These are phyloP conservation scores for Tephrocybe rancida DNA, from an alignment of 768 basidiomycete genomes.

Conservation along the genomic window DNA sequence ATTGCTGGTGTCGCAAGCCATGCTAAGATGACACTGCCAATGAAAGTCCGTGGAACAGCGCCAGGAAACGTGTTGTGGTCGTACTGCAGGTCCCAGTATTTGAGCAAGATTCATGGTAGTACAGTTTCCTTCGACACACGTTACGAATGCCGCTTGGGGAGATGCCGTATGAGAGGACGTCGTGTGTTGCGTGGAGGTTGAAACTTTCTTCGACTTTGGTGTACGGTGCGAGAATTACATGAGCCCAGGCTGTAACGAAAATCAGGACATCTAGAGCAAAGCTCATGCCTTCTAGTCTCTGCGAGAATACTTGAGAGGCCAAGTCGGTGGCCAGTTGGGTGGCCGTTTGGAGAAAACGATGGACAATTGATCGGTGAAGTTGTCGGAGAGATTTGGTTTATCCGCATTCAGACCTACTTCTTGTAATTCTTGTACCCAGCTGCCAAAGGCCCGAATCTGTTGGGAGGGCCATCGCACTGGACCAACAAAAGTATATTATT, in stretches of 20 bases:
- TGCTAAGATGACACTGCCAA: conserved; percentile 74
- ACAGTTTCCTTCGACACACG: conserved; percentile 41
- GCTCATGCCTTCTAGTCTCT: conserved; percentile 8
- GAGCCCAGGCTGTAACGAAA: conserved; percentile 53
- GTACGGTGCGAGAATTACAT: conserved; percentile 82
- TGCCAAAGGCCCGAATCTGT: no score
- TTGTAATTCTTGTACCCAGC: no score
- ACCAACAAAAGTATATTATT: no score
- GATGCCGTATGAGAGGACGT: conserved; percentile 80
- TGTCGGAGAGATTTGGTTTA: no score
- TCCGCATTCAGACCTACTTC: no score
- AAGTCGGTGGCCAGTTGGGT: no score
- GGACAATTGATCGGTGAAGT: no score
- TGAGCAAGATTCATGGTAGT: neutral
- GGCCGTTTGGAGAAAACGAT: no score
- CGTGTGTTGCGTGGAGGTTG: conserved; percentile 90
- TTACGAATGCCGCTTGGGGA: conserved; percentile 40
- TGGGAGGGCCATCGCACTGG: no score
- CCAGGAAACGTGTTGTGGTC: conserved; percentile 91
- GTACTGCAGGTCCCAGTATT: conserved; percentile 45
- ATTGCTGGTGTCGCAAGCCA: conserved; percentile 55
- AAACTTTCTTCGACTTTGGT: conserved; percentile 99
- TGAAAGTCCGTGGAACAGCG: conserved; percentile 85
- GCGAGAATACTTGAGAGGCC: no score
- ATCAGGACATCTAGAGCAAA: conserved; percentile 50